phyloP scores from a whole-genome alignment of 352 stramenopile species.

The Phytopythium sindhum region DNA sequence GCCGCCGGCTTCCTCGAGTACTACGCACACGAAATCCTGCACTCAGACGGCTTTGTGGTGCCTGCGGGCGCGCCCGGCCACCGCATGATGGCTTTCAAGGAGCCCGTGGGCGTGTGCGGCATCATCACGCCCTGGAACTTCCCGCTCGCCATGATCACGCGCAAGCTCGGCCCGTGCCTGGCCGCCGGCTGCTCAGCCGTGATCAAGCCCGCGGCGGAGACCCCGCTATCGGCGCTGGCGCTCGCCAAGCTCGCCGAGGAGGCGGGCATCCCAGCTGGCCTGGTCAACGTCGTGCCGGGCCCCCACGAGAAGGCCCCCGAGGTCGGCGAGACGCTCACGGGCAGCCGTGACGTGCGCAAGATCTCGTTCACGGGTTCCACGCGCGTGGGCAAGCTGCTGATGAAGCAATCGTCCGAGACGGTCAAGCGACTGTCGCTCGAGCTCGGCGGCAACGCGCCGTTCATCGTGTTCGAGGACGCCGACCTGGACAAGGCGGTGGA shows the following conservation, averaged over 20 bases:
- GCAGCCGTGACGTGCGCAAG: constrained; percentile 79
- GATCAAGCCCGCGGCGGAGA: constrained; percentile 96
- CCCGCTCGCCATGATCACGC: constrained; percentile 97
- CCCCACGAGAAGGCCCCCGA: constrained; percentile 58
- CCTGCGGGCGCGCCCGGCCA: constrained; percentile 44
- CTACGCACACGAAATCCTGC: constrained; percentile 94
- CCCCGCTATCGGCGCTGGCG: constrained; percentile 93
- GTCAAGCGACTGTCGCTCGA: constrained; percentile 88
- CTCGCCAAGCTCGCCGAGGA: constrained; percentile 88
- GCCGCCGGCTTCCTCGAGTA: constrained; percentile 94
- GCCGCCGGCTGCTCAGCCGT: constrained; percentile 94
- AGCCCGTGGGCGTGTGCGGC: constrained; percentile 94
- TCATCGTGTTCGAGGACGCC: constrained; percentile 91
- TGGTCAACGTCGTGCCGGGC: constrained; percentile 87
- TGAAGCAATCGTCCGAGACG: constrained; percentile 71
- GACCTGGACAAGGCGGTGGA: constrained; percentile 82
- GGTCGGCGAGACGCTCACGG: constrained; percentile 76
- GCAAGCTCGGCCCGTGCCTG: constrained; percentile 93
- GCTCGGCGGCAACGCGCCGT: constrained; percentile 90
- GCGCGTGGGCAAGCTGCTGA: constrained; percentile 75
- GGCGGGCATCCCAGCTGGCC: constrained; percentile 80
- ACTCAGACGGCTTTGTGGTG: constrained; percentile 82
- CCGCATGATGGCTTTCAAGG: constrained; percentile 74
- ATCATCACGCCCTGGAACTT: constrained; percentile 99
- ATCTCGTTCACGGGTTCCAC: constrained; percentile 90